A percentile compares a stretch with the other conserved stretches of the same genome.
Conservation (phyloP, 1,284 basidiomycete genomes). For the Lentinus polychrous region DNA sequence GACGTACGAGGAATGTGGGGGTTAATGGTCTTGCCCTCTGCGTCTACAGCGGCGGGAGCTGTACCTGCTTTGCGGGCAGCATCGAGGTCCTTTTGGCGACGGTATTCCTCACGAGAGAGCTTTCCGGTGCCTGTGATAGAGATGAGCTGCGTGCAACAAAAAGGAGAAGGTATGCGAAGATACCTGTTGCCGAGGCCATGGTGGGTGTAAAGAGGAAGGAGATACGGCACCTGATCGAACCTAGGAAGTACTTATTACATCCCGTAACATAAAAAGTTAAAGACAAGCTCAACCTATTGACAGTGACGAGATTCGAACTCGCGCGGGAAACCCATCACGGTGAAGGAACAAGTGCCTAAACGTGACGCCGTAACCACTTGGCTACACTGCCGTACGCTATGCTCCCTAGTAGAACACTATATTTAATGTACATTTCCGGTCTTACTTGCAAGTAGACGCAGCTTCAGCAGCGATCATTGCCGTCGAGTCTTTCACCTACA, state of each 20-base stretch:
- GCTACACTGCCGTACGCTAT: constrained; percentile 40
- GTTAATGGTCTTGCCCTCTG: constrained; percentile 93
- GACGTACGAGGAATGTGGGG: constrained; percentile 92
- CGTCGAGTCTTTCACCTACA: too few species aligned
- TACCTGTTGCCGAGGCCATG: constrained; percentile 14
- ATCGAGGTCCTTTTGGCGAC: constrained; percentile 93
- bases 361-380: constrained; percentile 59
- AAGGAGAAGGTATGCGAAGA: neutral
- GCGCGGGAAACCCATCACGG: constrained; percentile 57
- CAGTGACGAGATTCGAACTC: constrained; percentile 61
- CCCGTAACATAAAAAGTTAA: constrained; percentile 12
- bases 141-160: neutral
- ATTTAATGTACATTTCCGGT: too few species aligned
- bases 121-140: constrained; percentile 49
- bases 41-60: constrained; percentile 90
- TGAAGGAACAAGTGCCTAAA: constrained; percentile 36
- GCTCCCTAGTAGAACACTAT: neutral
- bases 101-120: constrained; percentile 88
- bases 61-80: constrained; percentile 96
- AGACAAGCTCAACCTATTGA: constrained; percentile 20
- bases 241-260: neutral
- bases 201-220: constrained; percentile 2
- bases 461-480: too few species aligned
- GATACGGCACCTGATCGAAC: neutral
- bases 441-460: too few species aligned